phyloP scores from a whole-genome alignment of 768 basidiomycete genomes.

The Erythrobasidium yunnanense region DNA sequence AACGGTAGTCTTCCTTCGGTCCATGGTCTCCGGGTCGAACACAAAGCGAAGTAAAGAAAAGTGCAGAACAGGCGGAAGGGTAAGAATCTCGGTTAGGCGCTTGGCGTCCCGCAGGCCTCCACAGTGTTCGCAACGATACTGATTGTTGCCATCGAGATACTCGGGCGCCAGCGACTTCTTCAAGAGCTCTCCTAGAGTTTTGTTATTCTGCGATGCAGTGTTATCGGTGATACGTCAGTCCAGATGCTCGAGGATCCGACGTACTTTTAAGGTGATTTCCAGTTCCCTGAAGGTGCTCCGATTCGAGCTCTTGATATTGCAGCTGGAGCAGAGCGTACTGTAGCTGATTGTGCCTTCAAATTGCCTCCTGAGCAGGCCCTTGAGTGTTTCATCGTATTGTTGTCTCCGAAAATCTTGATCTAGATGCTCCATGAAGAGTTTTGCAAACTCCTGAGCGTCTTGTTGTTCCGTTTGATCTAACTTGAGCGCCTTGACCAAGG shows the following conservation, averaged over 20 bases:
- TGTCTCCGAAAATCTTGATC: slow-evolving; percentile 81
- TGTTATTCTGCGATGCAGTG: slow-evolving; percentile 49
- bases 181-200: slow-evolving; percentile 64
- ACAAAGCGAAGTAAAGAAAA: slow-evolving; percentile 89
- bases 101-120: slow-evolving; percentile 63
- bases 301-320: slow-evolving; percentile 58
- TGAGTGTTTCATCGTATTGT: slow-evolving; percentile 50
- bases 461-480: slow-evolving; percentile 78
- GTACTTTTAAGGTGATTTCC: slow-evolving; percentile 69
- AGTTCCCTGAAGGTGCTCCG: slow-evolving; percentile 70
- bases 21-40: slow-evolving; percentile 64
- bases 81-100: slow-evolving; percentile 58
- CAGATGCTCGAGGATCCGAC: slow-evolving; percentile 7
- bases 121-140: slow-evolving; percentile 72
- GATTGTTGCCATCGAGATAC: slow-evolving; percentile 69
- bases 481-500: slow-evolving; percentile 71
- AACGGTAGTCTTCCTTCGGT: slow-evolving; percentile 78
- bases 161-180: slow-evolving; percentile 59
- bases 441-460: slow-evolving; percentile 97
- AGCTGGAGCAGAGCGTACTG: slow-evolving; percentile 63
- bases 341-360: slow-evolving; percentile 80
- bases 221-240: neutral
- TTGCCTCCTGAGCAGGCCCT: slow-evolving; percentile 62
- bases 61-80: slow-evolving; percentile 70
- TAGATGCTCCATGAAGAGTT: slow-evolving; percentile 81